Evolutionary conservation across 139 green algal species (phyloP).

Genomic region (Chlorella sp.): DNA sequence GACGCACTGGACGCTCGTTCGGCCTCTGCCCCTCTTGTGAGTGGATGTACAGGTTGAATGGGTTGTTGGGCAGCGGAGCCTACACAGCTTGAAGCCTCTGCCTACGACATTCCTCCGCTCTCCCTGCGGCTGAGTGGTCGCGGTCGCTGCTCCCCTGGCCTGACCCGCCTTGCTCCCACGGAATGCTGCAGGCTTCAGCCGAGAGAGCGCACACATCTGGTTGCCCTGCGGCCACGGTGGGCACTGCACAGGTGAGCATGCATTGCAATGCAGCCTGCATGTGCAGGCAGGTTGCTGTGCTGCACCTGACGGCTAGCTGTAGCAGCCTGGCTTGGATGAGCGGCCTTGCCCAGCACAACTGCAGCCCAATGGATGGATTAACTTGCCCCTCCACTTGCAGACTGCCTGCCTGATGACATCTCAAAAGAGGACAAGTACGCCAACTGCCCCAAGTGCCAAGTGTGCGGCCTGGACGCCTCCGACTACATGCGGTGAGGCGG

Average conservation of each 20-base stretch:
- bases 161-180: background rate
- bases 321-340: too few species aligned
- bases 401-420: slow-evolving; percentile 7
- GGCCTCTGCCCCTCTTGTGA: slow-evolving; percentile 16
- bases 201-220: background rate
- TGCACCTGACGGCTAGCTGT: too few species aligned
- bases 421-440: background rate
- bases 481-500: slow-evolving; percentile 5
- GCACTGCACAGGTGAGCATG: background rate
- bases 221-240: slow-evolving; percentile 13
- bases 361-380: background rate
- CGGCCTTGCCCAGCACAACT: background rate
- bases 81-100: too few species aligned
- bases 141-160: too few species aligned
- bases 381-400: background rate
- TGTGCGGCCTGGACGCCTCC: background rate
- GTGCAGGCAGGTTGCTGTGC: too few species aligned
- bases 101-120: too few species aligned
- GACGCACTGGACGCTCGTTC: too few species aligned
- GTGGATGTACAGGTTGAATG: too few species aligned
- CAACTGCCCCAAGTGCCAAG: slow-evolving; percentile 8
- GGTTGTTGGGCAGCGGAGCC: too few species aligned
- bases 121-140: too few species aligned
- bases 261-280: too few species aligned
- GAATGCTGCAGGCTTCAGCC: background rate